phyloP scores from a whole-genome alignment of 2,329 filamentous ascomycete species.

The Colletotrichum shisoi region DNA sequence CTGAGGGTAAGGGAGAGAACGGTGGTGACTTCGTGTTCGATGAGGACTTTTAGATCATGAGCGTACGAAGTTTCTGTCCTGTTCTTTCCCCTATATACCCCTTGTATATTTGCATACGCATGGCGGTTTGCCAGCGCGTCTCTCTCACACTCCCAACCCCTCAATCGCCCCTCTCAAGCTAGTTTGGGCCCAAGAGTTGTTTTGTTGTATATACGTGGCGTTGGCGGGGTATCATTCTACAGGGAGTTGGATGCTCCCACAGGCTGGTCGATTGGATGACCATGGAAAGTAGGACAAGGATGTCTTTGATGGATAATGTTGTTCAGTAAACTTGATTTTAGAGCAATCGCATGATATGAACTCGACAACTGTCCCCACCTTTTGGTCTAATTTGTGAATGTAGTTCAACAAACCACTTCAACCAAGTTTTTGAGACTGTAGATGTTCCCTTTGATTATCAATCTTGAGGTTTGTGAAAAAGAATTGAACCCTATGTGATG shows the following conservation, averaged over 20 bases:
- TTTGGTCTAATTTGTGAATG: background rate
- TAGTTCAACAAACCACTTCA: background rate
- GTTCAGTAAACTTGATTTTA: conserved; percentile 16
- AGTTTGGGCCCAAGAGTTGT: conserved; percentile 22
- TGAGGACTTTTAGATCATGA: conserved; percentile 83
- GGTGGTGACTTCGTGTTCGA: conserved; percentile 90
- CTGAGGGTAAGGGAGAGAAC: conserved; percentile 64
- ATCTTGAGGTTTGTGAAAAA: background rate
- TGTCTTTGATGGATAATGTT: conserved; percentile 39
- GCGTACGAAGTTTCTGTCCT: conserved; percentile 32
- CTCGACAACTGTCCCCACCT: background rate
- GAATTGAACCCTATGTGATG: background rate
- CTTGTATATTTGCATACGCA: conserved; percentile 40
- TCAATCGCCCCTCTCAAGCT: conserved; percentile 14
- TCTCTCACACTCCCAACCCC: conserved; percentile 41
- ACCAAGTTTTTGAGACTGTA: background rate
- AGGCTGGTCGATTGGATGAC: conserved; percentile 35
- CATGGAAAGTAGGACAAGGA: conserved; percentile 35
- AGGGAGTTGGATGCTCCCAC: conserved; percentile 33
- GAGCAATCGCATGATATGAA: conserved; percentile 31
- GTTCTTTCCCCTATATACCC: conserved; percentile 41
- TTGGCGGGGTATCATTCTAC: conserved; percentile 28
- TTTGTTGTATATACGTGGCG: conserved; percentile 33
- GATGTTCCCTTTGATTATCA: too few species aligned
- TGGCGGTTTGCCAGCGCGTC: conserved; percentile 42